A percentile compares a stretch with the other conserved stretches of the same genome.
phyloP scores from a whole-genome alignment of 495 filamentous ascomycete species.

The Trichocladium antarcticum region DNA sequence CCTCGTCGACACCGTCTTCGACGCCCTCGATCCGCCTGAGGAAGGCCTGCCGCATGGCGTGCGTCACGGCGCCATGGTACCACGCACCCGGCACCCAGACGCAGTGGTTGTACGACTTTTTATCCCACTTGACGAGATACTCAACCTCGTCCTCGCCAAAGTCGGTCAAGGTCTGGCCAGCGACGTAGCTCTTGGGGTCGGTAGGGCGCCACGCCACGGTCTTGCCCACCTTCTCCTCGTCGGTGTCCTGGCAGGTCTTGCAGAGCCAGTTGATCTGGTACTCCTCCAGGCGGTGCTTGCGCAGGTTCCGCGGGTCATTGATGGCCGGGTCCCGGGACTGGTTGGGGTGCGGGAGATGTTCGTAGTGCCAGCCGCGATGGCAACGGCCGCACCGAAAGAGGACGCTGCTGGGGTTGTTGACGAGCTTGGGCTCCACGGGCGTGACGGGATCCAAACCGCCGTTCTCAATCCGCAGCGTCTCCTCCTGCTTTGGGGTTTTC shows the following conservation, averaged over 20 bases:
- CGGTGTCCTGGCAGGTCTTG: constrained; percentile 50
- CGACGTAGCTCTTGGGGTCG: constrained; percentile 38
- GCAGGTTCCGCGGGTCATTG: constrained; percentile 31
- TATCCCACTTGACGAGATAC: constrained; percentile 83
- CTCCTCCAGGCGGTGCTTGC: constrained; percentile 36
- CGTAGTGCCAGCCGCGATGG: constrained; percentile 68
- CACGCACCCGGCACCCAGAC: constrained; percentile 82
- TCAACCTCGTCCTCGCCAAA: constrained; percentile 59
- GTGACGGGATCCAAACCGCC: constrained; percentile 65
- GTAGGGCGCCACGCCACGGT: constrained; percentile 81
- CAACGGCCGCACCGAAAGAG: constrained; percentile 75
- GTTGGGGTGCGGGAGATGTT: constrained; percentile 54
- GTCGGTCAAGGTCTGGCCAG: constrained; percentile 40
- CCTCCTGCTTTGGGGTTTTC: constrained; percentile 66
- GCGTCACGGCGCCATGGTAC: constrained; percentile 64
- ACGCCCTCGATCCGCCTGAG: constrained; percentile 45
- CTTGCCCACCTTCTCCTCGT: constrained; percentile 49
- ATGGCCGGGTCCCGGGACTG: constrained; percentile 26
- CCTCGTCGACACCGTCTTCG: constrained; percentile 12
- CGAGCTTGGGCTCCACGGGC: constrained; percentile 43
- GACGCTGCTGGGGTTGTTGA: constrained; percentile 66
- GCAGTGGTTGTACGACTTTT: constrained; percentile 64
- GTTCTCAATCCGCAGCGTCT: constrained; percentile 66
- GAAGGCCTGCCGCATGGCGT: constrained; percentile 61
- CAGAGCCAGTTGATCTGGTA: constrained; percentile 64